Percentiles rank a stretch among this genome's conserved stretches.
Evolutionary conservation across 2,329 filamentous ascomycete genomes (phyloP).

Genomic region (Fusarium nanum): DNA sequence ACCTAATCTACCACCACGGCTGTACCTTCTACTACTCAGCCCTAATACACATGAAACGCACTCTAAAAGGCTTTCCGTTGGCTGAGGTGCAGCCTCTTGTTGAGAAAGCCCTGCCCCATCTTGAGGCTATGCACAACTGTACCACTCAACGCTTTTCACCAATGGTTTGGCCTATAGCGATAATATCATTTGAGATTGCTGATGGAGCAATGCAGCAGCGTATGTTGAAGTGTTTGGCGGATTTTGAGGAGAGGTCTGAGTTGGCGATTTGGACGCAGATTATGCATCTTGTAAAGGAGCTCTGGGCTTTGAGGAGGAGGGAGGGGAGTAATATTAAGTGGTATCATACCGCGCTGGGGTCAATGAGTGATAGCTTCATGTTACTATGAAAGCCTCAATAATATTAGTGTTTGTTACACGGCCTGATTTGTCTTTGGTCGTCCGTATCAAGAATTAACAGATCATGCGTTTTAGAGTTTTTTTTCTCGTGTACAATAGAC

Average conservation of each 20-base stretch:
- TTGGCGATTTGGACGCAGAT: constrained; percentile 42
- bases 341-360: constrained; percentile 36
- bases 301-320: constrained; percentile 35
- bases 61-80: constrained; percentile 36
- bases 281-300: constrained; percentile 28
- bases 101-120: constrained; percentile 40
- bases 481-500: not conserved
- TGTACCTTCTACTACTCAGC: constrained; percentile 44
- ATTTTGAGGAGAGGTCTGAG: constrained; percentile 34
- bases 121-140: constrained; percentile 30
- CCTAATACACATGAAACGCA: constrained; percentile 44
- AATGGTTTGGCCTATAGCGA: constrained; percentile 44
- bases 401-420: not conserved
- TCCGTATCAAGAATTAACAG: no score
- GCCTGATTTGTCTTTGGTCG: not conserved
- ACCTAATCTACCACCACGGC: constrained; percentile 43
- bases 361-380: constrained; percentile 43
- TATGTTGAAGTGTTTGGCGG: constrained; percentile 33
- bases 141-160: constrained; percentile 38
- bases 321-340: constrained; percentile 38
- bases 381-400: constrained; percentile 5
- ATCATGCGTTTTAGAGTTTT: not conserved
- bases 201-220: constrained; percentile 34
- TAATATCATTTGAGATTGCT: constrained; percentile 38
- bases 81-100: constrained; percentile 40